Evolutionary conservation across 306 rosid genomes (phyloP), one percentile per base, ranked within the genome.

Genomic region (Ormosia emarginata): DNA sequence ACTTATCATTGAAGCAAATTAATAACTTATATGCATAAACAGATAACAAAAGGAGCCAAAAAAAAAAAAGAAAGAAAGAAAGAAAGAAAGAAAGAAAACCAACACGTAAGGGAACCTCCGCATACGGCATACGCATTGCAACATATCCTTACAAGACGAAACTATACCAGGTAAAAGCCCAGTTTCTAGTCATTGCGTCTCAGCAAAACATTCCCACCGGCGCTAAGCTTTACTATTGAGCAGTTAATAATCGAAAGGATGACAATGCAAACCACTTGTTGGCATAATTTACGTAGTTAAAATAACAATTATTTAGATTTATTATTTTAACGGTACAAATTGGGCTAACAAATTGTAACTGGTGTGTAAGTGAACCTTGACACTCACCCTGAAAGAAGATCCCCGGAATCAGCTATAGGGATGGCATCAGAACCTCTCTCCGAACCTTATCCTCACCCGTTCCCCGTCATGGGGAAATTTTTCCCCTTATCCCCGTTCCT

Each of bases 131-230:
- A 29, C 41, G 14, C 8, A 4, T 36, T 50, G 56, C 18, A 0
- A 24, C 61, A 7, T 49, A 11, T 55, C 47, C 14, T 63, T 24
- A 14, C 53, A 17, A 37, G 33, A 13, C 33, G 39, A 33, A 76
- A 24, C 29, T 2, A 41, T n/a, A 24, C 5, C 13, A 4, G 7
- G 18, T 29, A 17, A 61, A 29, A 72, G 12, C 50, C 66, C 47
- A 18, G 24, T n/a, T 52, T 67, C 37, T 34, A 14, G 47, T 40
- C 67, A 39, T 78, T 79, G 74, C 85, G 80, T 83, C 67, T 85
- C 50, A 44, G 75, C 74, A 77, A 67, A 67, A 67, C 52, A 39
- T 78, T 50, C 57, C 29, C 46, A 2, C 33, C 7, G 24, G 40
- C 64, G 37, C 67, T 79, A 29, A 67, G 50, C 78, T 59, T 41